Evolutionary conservation across 495 filamentous ascomycete genomes (phyloP).

Genomic region (Penicillium paxilli): DNA sequence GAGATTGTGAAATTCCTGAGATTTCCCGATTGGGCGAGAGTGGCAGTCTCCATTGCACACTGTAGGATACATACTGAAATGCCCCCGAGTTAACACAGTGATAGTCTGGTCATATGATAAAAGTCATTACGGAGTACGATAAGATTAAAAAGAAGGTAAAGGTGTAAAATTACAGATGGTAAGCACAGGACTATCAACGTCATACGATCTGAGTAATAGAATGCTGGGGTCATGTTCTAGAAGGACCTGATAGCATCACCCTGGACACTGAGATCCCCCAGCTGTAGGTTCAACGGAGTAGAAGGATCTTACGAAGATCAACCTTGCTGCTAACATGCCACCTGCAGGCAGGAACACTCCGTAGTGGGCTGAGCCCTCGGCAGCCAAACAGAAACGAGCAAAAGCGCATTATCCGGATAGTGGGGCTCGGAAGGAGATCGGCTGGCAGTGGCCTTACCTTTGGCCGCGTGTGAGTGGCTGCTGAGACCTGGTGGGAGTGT

Average conservation of each 20-base stretch:
- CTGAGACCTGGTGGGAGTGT: no score
- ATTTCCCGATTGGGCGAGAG: not conserved
- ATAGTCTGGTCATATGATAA: not conserved
- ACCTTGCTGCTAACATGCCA: slow-evolving; percentile 1
- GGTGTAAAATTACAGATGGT: no score
- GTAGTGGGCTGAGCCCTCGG: slow-evolving; percentile 5
- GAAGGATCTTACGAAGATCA: no score
- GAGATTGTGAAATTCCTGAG: not conserved
- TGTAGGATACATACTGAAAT: slow-evolving; percentile 1
- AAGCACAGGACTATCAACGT: no score
- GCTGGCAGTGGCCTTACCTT: not conserved
- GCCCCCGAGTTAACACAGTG: not conserved
- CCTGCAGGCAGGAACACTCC: not conserved
- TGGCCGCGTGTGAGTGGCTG: not conserved
- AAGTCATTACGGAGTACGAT: no score
- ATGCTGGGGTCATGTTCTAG: no score
- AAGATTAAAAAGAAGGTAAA: no score
- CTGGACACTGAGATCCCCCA: no score
- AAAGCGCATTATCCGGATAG: not conserved
- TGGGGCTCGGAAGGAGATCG: not conserved
- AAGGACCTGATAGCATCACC: no score
- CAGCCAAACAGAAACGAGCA: not conserved
- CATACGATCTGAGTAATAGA: no score
- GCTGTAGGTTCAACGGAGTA: no score
- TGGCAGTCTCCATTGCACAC: not conserved